Conservation (phyloP, 1,284 basidiomycete genomes). For the Microbotryum silenes-acaulis region DNA sequence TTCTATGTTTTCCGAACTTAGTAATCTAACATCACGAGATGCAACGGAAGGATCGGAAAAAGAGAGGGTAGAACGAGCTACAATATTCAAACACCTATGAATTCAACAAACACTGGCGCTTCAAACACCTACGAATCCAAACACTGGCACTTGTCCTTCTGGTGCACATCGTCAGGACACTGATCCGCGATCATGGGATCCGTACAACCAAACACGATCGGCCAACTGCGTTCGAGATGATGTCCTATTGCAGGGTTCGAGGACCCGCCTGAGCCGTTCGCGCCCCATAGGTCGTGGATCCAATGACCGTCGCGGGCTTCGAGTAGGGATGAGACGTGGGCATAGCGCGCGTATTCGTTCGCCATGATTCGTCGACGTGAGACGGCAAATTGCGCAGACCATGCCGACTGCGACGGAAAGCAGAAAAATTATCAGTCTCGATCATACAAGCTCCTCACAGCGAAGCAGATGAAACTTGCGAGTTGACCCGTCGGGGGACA, state of each 20-base stretch:
- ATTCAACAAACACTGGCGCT: slow-evolving; percentile 6
- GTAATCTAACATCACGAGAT: too few relatives aligned
- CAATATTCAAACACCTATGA: neutral
- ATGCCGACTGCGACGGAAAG: slow-evolving; percentile 7
- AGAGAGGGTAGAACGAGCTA: too few relatives aligned
- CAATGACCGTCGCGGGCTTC: slow-evolving; percentile 27
- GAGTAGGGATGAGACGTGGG: slow-evolving; percentile 19
- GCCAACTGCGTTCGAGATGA: slow-evolving; percentile 34
- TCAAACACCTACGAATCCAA: slow-evolving; percentile 9
- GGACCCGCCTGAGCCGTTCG: slow-evolving; percentile 32
- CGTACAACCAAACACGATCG: slow-evolving; percentile 30
- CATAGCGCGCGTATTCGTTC: slow-evolving; percentile 32
- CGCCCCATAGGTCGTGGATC: slow-evolving; percentile 34
- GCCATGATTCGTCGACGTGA: slow-evolving; percentile 31
- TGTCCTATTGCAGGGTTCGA: slow-evolving; percentile 35
- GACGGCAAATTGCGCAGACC: slow-evolving; percentile 30
- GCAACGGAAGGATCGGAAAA: too few relatives aligned
- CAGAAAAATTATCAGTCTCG: neutral
- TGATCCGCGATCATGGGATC: slow-evolving; percentile 26
- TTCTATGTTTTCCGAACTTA: too few relatives aligned
- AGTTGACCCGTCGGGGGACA: slow-evolving; percentile 30
- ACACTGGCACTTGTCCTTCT: slow-evolving; percentile 30
- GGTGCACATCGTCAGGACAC: slow-evolving; percentile 26
- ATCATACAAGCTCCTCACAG: neutral
- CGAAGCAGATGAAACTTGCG: slow-evolving; percentile 1